Conservation (phyloP, 225 moss, liverwort and hornwort species). For the Bryoerythrophyllum caledonicum region DNA sequence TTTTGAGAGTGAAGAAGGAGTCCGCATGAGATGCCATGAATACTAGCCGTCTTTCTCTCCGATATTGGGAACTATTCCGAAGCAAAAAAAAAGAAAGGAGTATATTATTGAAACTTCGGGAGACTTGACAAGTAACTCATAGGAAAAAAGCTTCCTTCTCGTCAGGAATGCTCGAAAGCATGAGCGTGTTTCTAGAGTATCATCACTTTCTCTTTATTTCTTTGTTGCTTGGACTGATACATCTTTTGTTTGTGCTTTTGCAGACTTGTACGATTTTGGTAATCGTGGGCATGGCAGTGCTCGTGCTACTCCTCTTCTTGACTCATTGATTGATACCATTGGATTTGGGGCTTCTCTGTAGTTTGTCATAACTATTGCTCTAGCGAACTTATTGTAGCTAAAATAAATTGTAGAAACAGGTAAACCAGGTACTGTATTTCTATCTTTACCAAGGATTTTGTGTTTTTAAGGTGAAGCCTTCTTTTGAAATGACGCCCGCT, state of each 20-base stretch:
- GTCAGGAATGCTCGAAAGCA: not conserved
- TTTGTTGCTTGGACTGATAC: not conserved
- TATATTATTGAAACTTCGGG: too few species aligned
- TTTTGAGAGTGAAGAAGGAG: too few species aligned
- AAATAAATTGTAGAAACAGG: slow-evolving; percentile 35
- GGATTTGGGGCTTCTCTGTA: not conserved
- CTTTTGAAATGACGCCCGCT: slow-evolving; percentile 20
- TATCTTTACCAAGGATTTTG: slow-evolving; percentile 28
- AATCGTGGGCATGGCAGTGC: slow-evolving; percentile 55
- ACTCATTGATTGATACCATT: slow-evolving; percentile 32
- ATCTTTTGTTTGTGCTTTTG: slow-evolving; percentile 20
- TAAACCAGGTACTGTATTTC: slow-evolving; percentile 47
- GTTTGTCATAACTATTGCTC: not conserved
- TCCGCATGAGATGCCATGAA: too few species aligned
- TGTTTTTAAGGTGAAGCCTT: slow-evolving; percentile 25
- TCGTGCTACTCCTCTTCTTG: slow-evolving; percentile 51
- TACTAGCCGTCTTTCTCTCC: too few species aligned
- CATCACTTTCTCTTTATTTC: not conserved
- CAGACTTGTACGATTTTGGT: slow-evolving; percentile 65
- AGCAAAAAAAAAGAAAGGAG: too few species aligned
- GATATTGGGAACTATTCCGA: too few species aligned
- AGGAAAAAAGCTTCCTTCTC: not conserved
- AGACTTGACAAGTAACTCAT: too few species aligned
- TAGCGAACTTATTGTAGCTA: slow-evolving; percentile 17
- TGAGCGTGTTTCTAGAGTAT: not conserved